These are phyloP conservation scores for Amanita jacksonii DNA, from an alignment of 768 basidiomycete genomes.

Conservation along the genomic window DNA sequence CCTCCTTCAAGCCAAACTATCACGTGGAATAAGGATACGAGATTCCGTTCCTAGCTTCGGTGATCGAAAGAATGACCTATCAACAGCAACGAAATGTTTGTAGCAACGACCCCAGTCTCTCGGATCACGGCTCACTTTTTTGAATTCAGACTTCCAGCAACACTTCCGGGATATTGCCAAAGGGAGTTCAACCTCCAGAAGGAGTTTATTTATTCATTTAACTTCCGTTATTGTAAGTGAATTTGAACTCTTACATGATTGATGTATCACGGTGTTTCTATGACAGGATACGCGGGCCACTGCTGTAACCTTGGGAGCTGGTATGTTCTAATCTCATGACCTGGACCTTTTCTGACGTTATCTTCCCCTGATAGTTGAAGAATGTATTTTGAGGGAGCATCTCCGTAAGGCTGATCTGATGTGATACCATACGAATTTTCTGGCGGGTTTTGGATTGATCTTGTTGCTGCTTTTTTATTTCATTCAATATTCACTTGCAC, in stretches of 20 bases:
- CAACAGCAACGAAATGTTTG: constrained; percentile 65
- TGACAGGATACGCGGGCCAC: constrained; percentile 66
- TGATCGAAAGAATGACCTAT: constrained; percentile 59
- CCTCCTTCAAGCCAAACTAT: constrained; percentile 62
- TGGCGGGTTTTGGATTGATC: too few species aligned
- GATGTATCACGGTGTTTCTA: neutral
- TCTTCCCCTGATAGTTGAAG: constrained; percentile 40
- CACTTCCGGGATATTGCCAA: constrained; percentile 72
- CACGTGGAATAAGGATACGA: constrained; percentile 52
- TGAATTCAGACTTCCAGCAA: constrained; percentile 56
- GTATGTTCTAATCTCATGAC: constrained; percentile 26
- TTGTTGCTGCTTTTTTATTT: too few species aligned
- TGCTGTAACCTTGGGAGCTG: constrained; percentile 58
- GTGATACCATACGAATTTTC: constrained; percentile 20
- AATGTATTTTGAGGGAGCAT: constrained; percentile 64
- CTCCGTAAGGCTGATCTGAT: constrained; percentile 62
- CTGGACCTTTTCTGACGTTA: neutral
- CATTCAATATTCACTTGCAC: too few species aligned
- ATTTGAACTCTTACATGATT: neutral
- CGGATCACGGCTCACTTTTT: neutral
- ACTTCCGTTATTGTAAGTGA: constrained; percentile 71
- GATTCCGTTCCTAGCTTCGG: constrained; percentile 69
- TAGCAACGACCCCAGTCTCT: constrained; percentile 10
- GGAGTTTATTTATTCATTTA: constrained; percentile 63
- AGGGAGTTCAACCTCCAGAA: constrained; percentile 49